A percentile compares a stretch with the other conserved stretches of the same genome.
These are phyloP conservation scores for Rhodotorula kratochvilovae DNA, from an alignment of 768 basidiomycete species.

Conservation along the genomic window DNA sequence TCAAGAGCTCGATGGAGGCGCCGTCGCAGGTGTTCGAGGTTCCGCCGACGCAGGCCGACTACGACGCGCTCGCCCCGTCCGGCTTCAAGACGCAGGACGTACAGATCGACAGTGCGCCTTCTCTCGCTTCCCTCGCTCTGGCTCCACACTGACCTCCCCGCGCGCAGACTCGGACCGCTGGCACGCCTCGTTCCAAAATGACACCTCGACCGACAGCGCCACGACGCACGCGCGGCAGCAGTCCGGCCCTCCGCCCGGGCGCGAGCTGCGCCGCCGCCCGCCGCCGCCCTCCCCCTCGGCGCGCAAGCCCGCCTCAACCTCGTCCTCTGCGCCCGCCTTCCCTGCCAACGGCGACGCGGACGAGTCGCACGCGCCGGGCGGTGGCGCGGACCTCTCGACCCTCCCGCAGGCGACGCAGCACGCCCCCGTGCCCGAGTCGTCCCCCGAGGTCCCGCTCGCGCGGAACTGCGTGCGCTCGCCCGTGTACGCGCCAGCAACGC, in stretches of 20 bases:
- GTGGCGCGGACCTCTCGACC: not conserved
- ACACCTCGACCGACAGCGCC: constrained; percentile 5
- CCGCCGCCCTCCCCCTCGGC: constrained; percentile 13
- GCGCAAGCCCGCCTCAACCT: not conserved
- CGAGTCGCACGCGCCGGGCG: not conserved
- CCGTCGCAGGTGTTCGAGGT: constrained; percentile 26
- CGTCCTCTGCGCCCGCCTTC: not conserved
- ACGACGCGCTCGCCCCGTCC: constrained; percentile 16
- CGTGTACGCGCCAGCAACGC: not conserved
- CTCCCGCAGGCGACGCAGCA: not conserved
- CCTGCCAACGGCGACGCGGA: too few species aligned
- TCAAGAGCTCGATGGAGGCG: constrained; percentile 16
- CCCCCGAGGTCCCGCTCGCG: not conserved
- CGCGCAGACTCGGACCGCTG: constrained; percentile 3
- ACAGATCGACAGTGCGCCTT: constrained; percentile 1
- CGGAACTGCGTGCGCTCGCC: not conserved
- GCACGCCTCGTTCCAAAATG: constrained; percentile 16
- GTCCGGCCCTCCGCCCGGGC: not conserved
- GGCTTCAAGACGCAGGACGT: not conserved
- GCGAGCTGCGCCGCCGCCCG: constrained; percentile 9
- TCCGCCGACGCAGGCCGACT: constrained; percentile 23
- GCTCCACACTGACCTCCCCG: not conserved
- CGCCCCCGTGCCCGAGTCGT: not conserved
- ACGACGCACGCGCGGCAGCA: not conserved
- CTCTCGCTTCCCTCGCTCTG: not conserved